Conservation (phyloP, 768 basidiomycete species). For the Mycena kentingensis region DNA sequence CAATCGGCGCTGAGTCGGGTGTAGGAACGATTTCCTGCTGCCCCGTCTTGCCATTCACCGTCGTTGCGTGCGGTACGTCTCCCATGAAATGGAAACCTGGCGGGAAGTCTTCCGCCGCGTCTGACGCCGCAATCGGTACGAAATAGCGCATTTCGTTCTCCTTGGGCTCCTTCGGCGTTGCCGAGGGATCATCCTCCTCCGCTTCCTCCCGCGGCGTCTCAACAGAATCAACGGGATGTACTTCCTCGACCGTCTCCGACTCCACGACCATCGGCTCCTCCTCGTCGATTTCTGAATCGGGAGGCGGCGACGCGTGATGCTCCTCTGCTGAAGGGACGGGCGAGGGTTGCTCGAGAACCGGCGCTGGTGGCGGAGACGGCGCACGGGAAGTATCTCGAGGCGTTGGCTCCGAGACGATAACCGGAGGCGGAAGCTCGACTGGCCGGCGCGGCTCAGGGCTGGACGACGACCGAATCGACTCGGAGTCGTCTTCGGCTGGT, state of each 20-base stretch:
- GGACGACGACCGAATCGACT: slow-evolving; percentile 22
- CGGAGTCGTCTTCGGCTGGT: slow-evolving; percentile 7
- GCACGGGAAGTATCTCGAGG: too few relatives aligned
- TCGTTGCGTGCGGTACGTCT: slow-evolving; percentile 4
- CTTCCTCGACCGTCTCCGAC: background rate
- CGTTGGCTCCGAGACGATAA: too few relatives aligned
- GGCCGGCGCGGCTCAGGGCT: slow-evolving; percentile 17
- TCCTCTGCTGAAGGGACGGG: slow-evolving; percentile 10
- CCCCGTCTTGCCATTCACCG: background rate
- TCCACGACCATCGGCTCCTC: background rate
- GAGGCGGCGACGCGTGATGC: slow-evolving; percentile 11
- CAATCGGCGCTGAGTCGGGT: background rate
- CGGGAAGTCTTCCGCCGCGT: slow-evolving; percentile 18
- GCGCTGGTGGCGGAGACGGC: background rate
- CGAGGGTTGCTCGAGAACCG: background rate
- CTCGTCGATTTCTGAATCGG: slow-evolving; percentile 20
- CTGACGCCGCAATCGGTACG: slow-evolving; percentile 14
- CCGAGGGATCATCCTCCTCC: background rate
- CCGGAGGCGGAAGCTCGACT: slow-evolving; percentile 4
- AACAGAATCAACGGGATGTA: background rate
- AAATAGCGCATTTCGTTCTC: background rate
- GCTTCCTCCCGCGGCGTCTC: background rate
- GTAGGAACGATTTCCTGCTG: background rate
- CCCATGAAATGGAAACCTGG: slow-evolving; percentile 23
- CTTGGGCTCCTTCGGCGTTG: background rate